Evolutionary conservation across 2,329 filamentous ascomycete species (phyloP), one percentile per base, ranked within the genome.

Genomic region (Stagonosporopsis tanaceti): DNA sequence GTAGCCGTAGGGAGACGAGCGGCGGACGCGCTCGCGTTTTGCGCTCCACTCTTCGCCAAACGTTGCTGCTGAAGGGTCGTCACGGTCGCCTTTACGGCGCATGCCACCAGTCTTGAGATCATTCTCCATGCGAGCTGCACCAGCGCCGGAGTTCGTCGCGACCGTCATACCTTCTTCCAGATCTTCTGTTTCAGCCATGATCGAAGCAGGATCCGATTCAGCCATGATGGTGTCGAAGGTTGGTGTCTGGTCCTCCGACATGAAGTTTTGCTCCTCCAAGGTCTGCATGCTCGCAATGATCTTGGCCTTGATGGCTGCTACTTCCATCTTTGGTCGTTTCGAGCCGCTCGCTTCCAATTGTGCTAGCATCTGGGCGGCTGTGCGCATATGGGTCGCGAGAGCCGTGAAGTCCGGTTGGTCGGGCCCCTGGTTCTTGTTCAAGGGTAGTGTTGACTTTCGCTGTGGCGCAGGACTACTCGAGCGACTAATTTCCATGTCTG

Each of bases 251-350:
- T 93, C 90, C 61, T 93, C 90, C 2, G 86, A 78, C 47, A 92
- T 87, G 67, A 95, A 95, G 72, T 88, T 93, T 73, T 94, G 89
- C 75, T 95, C 92, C 75, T 95, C 91, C 8, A 95, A 79, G 64
- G 85, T 92, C 74, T 95, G 91, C 92, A 95, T 95, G 74, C 91
- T 94, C 2, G 91, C 91, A 67, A 95, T 95, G 62, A 95, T 95
- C 77, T 92, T 93, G 38, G 90, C 88, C 65, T 92, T 85, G 73
- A 95, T 95, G 7, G 91, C 89, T 17, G 90, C 91, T 4, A 95
- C 91, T 76, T 95, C 91, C 28, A 88, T 86, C 70, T 86, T 90
- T 1, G 91, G 91, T 32, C 91, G 83, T 76, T 94, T 95, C 27
- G 90, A 89, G 62, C 89, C 89, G 22, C 90, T 94, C 2, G 89